A percentile compares a stretch with the other conserved stretches of the same genome.
Evolutionary conservation across 1,139 yeast genomes (phyloP).

Genomic region (Pichia cactophila): DNA sequence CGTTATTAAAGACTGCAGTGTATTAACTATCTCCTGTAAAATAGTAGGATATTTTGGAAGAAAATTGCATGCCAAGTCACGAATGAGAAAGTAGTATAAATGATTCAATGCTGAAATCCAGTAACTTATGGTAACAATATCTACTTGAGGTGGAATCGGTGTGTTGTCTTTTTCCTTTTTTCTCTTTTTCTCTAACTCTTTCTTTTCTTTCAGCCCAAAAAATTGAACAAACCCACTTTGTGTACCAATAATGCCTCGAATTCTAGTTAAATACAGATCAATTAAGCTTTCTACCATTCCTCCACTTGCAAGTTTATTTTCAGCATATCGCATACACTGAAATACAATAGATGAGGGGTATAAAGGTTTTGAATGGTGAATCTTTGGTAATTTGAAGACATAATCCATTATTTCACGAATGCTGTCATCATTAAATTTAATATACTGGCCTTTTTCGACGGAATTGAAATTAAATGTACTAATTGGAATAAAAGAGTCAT

Average conservation of each 20-base stretch:
- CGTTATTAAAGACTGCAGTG: slow-evolving; percentile 53
- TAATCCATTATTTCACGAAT: slow-evolving; percentile 54
- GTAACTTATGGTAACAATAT: slow-evolving; percentile 61
- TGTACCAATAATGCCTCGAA: slow-evolving; percentile 52
- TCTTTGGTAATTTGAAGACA: slow-evolving; percentile 41
- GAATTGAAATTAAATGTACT: slow-evolving; percentile 41
- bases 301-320: slow-evolving; percentile 43
- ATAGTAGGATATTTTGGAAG: slow-evolving; percentile 48
- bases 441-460: slow-evolving; percentile 39
- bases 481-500: slow-evolving; percentile 12
- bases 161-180: slow-evolving; percentile 18
- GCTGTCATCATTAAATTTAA: slow-evolving; percentile 60
- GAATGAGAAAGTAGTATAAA: slow-evolving; percentile 54
- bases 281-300: slow-evolving; percentile 51
- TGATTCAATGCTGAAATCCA: slow-evolving; percentile 68
- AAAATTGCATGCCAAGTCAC: slow-evolving; percentile 40
- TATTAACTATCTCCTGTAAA: slow-evolving; percentile 52
- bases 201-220: slow-evolving; percentile 13
- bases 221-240: slow-evolving; percentile 50
- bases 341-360: slow-evolving; percentile 62
- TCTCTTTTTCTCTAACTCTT: slow-evolving; percentile 13
- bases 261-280: slow-evolving; percentile 53
- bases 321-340: slow-evolving; percentile 61
- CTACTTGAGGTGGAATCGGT: slow-evolving; percentile 40
- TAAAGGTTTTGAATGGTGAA: slow-evolving; percentile 45